These are phyloP conservation scores for Populus simonii DNA, from an alignment of 345 rosid genomes.

Conservation along the genomic window DNA sequence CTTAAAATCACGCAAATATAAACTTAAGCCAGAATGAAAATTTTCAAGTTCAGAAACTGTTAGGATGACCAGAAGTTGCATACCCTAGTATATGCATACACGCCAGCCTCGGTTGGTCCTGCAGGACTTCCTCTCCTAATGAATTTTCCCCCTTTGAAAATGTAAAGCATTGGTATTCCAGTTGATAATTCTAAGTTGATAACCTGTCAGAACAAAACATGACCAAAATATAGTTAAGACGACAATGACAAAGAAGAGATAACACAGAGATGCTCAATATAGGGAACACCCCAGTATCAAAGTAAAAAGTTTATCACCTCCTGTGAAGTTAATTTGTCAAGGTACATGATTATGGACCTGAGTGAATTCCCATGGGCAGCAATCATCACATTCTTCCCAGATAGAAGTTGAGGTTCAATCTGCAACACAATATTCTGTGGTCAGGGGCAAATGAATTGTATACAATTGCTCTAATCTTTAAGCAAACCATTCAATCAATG, in stretches of 20 bases:
- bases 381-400: constrained; percentile 85
- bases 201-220: constrained; percentile 40
- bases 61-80: constrained; percentile 13
- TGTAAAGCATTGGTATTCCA: constrained; percentile 93
- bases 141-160: constrained; percentile 83
- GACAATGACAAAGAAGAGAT: neutral
- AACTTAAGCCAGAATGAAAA: neutral
- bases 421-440: constrained; percentile 28
- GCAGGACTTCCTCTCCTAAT: constrained; percentile 85
- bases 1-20: neutral
- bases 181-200: constrained; percentile 83
- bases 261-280: neutral
- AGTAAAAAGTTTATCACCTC: constrained; percentile 50
- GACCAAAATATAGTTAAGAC: neutral
- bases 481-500: neutral
- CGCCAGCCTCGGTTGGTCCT: constrained; percentile 88
- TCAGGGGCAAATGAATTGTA: constrained; percentile 16
- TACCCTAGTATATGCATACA: constrained; percentile 92
- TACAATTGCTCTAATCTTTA: neutral
- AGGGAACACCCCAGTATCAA: neutral
- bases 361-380: constrained; percentile 96
- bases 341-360: constrained; percentile 95
- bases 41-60: neutral
- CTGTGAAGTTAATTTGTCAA: constrained; percentile 87
- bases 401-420: constrained; percentile 82